Base-by-base conservation (phyloP, 192 early-diverging fungal species). In the Backusella tuberculispora region DNA sequence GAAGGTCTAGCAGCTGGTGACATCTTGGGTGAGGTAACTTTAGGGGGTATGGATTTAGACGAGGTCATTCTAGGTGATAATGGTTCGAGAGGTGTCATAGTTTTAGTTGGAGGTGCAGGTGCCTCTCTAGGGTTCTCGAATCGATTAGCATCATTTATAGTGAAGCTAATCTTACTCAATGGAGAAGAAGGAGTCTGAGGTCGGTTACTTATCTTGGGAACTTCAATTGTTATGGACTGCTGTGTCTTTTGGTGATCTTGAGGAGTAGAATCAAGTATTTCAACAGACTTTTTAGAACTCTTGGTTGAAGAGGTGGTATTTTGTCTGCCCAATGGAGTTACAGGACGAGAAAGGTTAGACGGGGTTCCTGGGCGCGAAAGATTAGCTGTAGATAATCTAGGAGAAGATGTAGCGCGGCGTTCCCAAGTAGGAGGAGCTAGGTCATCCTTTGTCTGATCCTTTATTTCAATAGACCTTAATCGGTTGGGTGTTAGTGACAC, bases 401-500 rank as follows among this genome's bases (percentile, higher is more conserved):
- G 71, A 40, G 64, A 45, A 42, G 76, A 56, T 24, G 71, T 56
- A 14, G 76, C 72, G 5, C 76, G 71, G 6, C 76, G 76, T 45
- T 78, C 66, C 76, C 76, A 78, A 21, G 70, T 41, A 10, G 63
- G 41, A 7, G 71, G 64, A 15, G 17, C 21, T 12, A 34, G 29
- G 3, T 63, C 76, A 21, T 50, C 76, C 15, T 46, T 38, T 37
- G 60, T 72, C 41, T 70, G 78, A 47, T 80, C 74, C 14, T 85
- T 80, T 15, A 88, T 80, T 65, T 89, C 88, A 66, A 89, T 89
- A 0, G 88, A 86, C n/a, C 78, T 81, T 26, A 89, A 71, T 72
- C 88, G 78, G 64, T 87, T 87, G 14, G 88, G 88, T 15, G 88
- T 89, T 42, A 89, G 72, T 29, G 85, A 85, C 19, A 89, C 84